Base-by-base conservation (phyloP, 331 rosid species). In the Spiraea crenata region DNA sequence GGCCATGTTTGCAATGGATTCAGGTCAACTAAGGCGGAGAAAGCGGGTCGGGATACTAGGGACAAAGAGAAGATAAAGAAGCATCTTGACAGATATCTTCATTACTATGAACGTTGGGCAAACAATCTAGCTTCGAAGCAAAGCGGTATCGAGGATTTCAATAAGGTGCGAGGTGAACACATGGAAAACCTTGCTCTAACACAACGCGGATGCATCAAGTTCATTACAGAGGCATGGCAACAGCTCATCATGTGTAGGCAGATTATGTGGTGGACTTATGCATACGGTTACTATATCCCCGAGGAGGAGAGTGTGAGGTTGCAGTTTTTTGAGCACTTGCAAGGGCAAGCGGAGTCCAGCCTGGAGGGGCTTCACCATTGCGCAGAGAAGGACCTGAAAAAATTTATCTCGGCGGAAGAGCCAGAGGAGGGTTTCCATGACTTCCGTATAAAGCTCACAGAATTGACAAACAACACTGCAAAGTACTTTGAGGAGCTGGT, bases 241-340 rank as follows among this genome's bases (percentile, higher is more conserved):
- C 86, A 79, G 84, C 83, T 84, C 66, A 79, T 85, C 44, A 88
- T 81, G 59, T 81, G 85, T 49, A 74, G 90, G 57, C 74, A 86
- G 63, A 77, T 85, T 12, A 69, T 89, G 15, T 77, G 80, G 74
- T 89, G 92, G 96, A 82, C 81, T 5, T 79, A 87, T 75, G 87
- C 86, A 2, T 85, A 86, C 35, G 85, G 87, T 45, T 87, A 74
- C 69, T 83, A 77, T 55, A 67, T 85, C 17, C 79, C 81, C 0
- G 70, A 81, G 67, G 47, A 76, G 41, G 86, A 81, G 63, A 31
- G 52, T 5, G 81, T 82, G 19, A 83, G 79, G 85, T 71, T 63
- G 56, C 78, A 65, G 52, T 71, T 86, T 61, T 81, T 83, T 64
- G 87, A 83, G 48, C 77, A 69, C 73, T 48, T 73, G 55, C 87